These are phyloP conservation scores for Fusarium domesticum DNA, from an alignment of 2,329 filamentous ascomycete genomes.

Conservation along the genomic window DNA sequence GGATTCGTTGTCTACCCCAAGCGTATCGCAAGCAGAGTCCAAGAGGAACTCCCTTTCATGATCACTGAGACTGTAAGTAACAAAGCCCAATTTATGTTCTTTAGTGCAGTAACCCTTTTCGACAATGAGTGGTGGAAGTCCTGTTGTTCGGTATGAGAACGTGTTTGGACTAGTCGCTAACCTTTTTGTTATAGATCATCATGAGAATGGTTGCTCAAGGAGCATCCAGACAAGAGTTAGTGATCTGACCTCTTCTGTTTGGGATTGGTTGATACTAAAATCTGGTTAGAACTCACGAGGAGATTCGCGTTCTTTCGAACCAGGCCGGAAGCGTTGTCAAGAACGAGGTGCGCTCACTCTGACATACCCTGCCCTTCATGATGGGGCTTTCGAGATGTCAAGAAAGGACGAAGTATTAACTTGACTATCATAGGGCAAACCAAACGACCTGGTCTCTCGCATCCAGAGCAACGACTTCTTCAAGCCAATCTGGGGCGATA, in stretches of 20 bases:
- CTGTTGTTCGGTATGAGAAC: too few species aligned
- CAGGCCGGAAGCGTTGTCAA: constrained; percentile 52
- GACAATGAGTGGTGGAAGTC: too few species aligned
- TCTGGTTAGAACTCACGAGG: constrained; percentile 62
- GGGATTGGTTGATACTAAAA: not conserved
- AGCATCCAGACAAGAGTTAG: constrained; percentile 64
- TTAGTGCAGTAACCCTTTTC: too few species aligned
- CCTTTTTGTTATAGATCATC: constrained; percentile 53
- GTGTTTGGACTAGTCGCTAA: too few species aligned
- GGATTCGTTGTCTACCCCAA: constrained; percentile 68
- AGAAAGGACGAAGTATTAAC: too few species aligned
- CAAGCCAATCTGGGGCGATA: constrained; percentile 63
- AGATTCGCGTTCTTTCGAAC: constrained; percentile 79
- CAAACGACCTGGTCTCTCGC: constrained; percentile 78
- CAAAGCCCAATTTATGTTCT: too few species aligned
- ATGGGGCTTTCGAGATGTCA: not conserved
- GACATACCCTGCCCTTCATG: not conserved
- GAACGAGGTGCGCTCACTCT: constrained; percentile 38
- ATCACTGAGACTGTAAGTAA: constrained; percentile 46
- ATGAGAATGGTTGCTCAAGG: constrained; percentile 74
- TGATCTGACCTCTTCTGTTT: not conserved
- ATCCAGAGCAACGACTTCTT: constrained; percentile 75
- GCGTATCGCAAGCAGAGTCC: not conserved
- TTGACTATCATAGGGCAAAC: too few species aligned
- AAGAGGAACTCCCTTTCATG: constrained; percentile 81